A percentile compares a stretch with the other conserved stretches of the same genome.
These are phyloP conservation scores for Pisolithus thermaeus DNA, from an alignment of 1,284 basidiomycete genomes.

Conservation along the genomic window DNA sequence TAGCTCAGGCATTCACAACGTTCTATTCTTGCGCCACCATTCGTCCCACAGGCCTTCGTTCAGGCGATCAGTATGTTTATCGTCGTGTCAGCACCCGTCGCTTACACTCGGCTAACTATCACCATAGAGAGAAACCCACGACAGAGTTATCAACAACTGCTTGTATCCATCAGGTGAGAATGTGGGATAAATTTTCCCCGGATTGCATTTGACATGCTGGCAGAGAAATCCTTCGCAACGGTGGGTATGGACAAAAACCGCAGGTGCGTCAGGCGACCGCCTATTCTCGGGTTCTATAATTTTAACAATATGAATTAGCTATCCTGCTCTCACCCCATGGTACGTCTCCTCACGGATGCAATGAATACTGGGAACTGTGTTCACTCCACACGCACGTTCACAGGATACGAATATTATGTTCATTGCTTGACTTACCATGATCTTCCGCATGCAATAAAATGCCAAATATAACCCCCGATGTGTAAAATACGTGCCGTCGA, in stretches of 20 bases:
- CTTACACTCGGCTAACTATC: conserved; percentile 8
- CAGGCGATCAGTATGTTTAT: conserved; percentile 45
- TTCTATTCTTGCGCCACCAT: not conserved
- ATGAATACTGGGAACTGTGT: not conserved
- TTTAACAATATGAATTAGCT: conserved; percentile 37
- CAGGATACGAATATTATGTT: conserved; percentile 28
- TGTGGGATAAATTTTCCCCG: not conserved
- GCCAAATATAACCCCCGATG: not conserved
- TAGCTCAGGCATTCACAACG: not conserved
- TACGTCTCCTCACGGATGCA: conserved; percentile 28
- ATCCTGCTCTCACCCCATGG: conserved; percentile 75
- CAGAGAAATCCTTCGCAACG: conserved; percentile 50
- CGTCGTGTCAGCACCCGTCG: not conserved
- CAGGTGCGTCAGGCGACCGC: conserved; percentile 40
- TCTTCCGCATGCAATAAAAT: not conserved
- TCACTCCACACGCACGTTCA: not conserved
- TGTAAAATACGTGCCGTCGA: not conserved
- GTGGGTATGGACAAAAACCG: conserved; percentile 80
- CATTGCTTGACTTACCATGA: conserved; percentile 17
- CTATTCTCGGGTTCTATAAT: not conserved
- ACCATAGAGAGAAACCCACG: conserved; percentile 52
- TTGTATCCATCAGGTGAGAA: conserved; percentile 59
- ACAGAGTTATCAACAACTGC: conserved; percentile 78
- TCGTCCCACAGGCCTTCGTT: conserved; percentile 62
- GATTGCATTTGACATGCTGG: not conserved